phyloP scores from a whole-genome alignment of 768 basidiomycete genomes.

The Heimioporus sp. region DNA sequence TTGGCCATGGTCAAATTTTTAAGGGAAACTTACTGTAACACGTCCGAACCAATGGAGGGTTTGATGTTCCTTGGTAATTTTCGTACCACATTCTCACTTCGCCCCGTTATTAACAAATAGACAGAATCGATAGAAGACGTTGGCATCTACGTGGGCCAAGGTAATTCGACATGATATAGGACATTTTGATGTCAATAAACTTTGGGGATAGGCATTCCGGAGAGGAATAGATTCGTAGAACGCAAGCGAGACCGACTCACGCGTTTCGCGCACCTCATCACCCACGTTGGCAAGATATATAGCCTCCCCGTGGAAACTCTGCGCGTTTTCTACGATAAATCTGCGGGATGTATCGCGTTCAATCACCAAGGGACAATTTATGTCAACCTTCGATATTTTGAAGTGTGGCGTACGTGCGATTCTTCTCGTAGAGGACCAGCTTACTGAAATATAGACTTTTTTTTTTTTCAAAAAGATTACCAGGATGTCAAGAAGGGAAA shows the following conservation, averaged over 20 bases:
- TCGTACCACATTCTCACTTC: background rate
- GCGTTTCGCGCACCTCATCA: constrained; percentile 68
- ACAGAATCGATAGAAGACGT: constrained; percentile 54
- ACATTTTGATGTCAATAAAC: background rate
- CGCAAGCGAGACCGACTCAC: constrained; percentile 51
- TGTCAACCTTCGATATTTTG: constrained; percentile 79
- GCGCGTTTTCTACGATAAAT: constrained; percentile 80
- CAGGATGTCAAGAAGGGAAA: background rate
- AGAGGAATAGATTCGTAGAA: constrained; percentile 44
- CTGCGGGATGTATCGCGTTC: constrained; percentile 85
- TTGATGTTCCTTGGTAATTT: background rate
- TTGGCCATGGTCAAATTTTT: constrained; percentile 63
- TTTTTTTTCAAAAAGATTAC: background rate
- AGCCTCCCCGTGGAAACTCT: constrained; percentile 63
- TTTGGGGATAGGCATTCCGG: constrained; percentile 46
- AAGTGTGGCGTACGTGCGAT: constrained; percentile 71
- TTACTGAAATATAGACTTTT: background rate
- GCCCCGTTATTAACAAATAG: background rate
- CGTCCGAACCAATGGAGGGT: constrained; percentile 53
- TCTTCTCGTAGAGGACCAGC: background rate
- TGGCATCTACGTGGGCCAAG: constrained; percentile 58
- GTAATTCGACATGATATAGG: constrained; percentile 29
- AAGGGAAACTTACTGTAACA: constrained; percentile 75
- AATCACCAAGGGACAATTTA: constrained; percentile 84
- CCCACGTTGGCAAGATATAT: constrained; percentile 65